A percentile compares a stretch with the other conserved stretches of the same genome.
These are phyloP conservation scores for Cubamyces sp. DNA, from an alignment of 768 basidiomycete species.

Conservation along the genomic window DNA sequence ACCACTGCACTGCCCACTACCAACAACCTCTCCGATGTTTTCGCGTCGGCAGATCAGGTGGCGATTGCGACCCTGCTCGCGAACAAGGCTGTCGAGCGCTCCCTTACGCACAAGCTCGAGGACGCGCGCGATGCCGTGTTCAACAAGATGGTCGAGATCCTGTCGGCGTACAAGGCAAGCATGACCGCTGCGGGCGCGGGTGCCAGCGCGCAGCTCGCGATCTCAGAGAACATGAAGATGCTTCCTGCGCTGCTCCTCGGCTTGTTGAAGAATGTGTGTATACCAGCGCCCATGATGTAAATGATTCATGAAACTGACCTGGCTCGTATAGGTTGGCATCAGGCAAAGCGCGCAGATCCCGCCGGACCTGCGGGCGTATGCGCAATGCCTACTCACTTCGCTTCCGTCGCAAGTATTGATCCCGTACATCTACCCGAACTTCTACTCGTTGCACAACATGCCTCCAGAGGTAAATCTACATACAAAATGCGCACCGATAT, in stretches of 20 bases:
- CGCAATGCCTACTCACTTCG: conserved; percentile 89
- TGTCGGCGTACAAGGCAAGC: conserved; percentile 77
- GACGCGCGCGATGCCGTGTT: conserved; percentile 59
- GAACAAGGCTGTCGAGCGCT: conserved; percentile 63
- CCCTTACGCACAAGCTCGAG: conserved; percentile 56
- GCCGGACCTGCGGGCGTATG: conserved; percentile 93
- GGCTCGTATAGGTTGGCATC: conserved; percentile 72
- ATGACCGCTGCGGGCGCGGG: conserved; percentile 95
- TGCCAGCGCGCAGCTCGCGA: conserved; percentile 90
- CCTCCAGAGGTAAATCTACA: conserved; percentile 66
- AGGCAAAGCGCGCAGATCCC: conserved; percentile 97
- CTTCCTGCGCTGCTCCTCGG: conserved; percentile 89
- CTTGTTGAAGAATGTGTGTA: conserved; percentile 86
- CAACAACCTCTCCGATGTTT: conserved; percentile 56
- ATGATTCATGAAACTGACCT: not conserved
- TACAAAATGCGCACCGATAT: not conserved
- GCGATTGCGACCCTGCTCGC: conserved; percentile 58
- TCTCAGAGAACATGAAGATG: conserved; percentile 94
- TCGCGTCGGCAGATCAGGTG: conserved; percentile 58
- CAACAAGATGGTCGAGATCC: conserved; percentile 57
- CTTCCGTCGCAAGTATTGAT: conserved; percentile 89
- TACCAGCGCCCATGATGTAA: not conserved
- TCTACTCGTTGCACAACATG: conserved; percentile 98
- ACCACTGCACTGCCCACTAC: conserved; percentile 65
- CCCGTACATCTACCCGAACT: conserved; percentile 92